A percentile compares a stretch with the other conserved stretches of the same genome.
Conservation (phyloP, 1,284 basidiomycete genomes). For the Cryptococcus depauperatus region DNA sequence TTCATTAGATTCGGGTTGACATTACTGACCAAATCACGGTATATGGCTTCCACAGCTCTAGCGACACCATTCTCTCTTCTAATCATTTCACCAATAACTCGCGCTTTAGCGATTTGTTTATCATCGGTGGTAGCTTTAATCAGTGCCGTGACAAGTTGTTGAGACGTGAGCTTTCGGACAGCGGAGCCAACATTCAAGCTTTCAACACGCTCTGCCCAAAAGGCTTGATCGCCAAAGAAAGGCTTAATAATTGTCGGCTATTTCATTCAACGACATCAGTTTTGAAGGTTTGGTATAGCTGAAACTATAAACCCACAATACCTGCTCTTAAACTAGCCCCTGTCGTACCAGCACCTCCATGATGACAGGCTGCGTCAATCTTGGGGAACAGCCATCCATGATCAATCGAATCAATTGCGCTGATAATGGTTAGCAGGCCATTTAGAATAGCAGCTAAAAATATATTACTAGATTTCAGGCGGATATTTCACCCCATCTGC, state of each 20-base stretch:
- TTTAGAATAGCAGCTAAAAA: not conserved
- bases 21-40: slow-evolving; percentile 60
- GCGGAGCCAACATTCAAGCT: slow-evolving; percentile 80
- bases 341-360: slow-evolving; percentile 92
- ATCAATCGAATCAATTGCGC: slow-evolving; percentile 72
- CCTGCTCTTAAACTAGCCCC: slow-evolving; percentile 61
- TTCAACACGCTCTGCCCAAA: slow-evolving; percentile 93
- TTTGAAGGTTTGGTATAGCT: slow-evolving; percentile 7
- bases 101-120: slow-evolving; percentile 80
- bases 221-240: slow-evolving; percentile 96
- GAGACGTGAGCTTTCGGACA: slow-evolving; percentile 74
- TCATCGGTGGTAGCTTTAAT: slow-evolving; percentile 70
- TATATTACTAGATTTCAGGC: slow-evolving; percentile 56
- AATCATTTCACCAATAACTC: slow-evolving; percentile 71
- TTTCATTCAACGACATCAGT: slow-evolving; percentile 2
- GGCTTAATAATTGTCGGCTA: slow-evolving; percentile 91
- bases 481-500: slow-evolving; percentile 52
- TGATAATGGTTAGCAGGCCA: slow-evolving; percentile 7
- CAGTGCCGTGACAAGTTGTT: slow-evolving; percentile 68
- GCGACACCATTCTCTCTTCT: slow-evolving; percentile 77
- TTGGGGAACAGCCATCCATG: slow-evolving; percentile 95
- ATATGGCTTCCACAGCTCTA: slow-evolving; percentile 82
- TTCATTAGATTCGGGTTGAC: not conserved
- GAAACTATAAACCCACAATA: slow-evolving; percentile 18
- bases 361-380: slow-evolving; percentile 93